These are phyloP conservation scores for Metschnikowia drakensbergensis DNA, from an alignment of 805 yeast species.

Conservation along the genomic window DNA sequence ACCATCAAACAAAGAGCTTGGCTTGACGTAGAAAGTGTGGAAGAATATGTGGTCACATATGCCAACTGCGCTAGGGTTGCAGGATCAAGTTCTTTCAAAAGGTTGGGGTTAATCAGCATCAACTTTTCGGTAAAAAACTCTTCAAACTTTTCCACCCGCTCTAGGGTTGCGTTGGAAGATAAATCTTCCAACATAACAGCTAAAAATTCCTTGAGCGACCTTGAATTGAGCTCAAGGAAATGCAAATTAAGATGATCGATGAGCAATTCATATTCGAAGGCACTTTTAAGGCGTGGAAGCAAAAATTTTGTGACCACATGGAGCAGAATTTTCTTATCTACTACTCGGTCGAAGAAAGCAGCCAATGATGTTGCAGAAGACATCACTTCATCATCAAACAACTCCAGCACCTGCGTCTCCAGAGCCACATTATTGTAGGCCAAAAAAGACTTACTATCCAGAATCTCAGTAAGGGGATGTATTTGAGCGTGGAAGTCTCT, in stretches of 20 bases:
- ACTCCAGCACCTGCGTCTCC: neutral
- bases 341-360: slow-evolving; percentile 4
- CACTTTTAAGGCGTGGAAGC: slow-evolving; percentile 13
- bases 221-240: slow-evolving; percentile 11
- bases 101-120: slow-evolving; percentile 12
- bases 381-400: slow-evolving; percentile 4
- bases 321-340: slow-evolving; percentile 2
- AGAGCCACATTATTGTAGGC: slow-evolving; percentile 9
- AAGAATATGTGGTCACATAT: slow-evolving; percentile 17
- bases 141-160: slow-evolving; percentile 11
- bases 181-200: slow-evolving; percentile 14
- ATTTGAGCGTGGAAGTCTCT: slow-evolving; percentile 24
- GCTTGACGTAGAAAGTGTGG: slow-evolving; percentile 13
- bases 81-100: slow-evolving; percentile 17
- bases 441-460: slow-evolving; percentile 12
- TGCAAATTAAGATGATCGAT: slow-evolving; percentile 12
- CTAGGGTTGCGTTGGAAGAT: slow-evolving; percentile 11
- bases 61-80: slow-evolving; percentile 24
- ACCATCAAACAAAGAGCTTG: slow-evolving; percentile 15
- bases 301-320: slow-evolving; percentile 15
- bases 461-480: slow-evolving; percentile 15
- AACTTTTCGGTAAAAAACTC: slow-evolving; percentile 8
- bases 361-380: slow-evolving; percentile 3
- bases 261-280: slow-evolving; percentile 13
- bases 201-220: slow-evolving; percentile 13